Percentiles rank a stretch among this genome's conserved stretches.
These are phyloP conservation scores for Hanseniaspora lachancei DNA, from an alignment of 805 yeast species.

Conservation along the genomic window DNA sequence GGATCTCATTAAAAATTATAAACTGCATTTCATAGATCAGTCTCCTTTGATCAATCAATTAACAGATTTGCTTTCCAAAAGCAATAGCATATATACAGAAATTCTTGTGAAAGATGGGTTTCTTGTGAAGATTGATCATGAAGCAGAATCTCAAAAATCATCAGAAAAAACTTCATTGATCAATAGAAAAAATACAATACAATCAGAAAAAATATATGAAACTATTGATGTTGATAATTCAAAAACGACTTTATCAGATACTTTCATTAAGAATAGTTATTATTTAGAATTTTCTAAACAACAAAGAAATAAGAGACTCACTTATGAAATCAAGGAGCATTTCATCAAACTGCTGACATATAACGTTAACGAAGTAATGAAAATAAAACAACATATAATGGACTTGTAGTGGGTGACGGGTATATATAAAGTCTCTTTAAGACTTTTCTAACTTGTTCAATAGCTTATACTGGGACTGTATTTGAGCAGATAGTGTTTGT, in stretches of 20 bases:
- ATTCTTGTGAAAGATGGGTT: not conserved
- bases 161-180: not conserved
- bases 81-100: not conserved
- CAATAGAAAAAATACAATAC: not conserved
- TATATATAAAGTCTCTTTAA: not conserved
- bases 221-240: not conserved
- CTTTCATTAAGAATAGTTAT: not conserved
- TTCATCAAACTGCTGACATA: not conserved
- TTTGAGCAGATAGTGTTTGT: not conserved
- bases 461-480: not conserved
- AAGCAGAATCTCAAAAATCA: not conserved
- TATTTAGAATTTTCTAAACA: not conserved
- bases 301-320: not conserved
- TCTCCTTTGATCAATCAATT: not conserved
- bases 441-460: not conserved
- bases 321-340: not conserved
- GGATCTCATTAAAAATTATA: constrained; percentile 2
- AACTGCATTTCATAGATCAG: not conserved
- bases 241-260: not conserved
- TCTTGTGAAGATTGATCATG: not conserved
- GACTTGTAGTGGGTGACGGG: not conserved
- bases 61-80: not conserved
- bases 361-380: not conserved
- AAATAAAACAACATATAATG: not conserved
- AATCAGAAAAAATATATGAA: not conserved